Evolutionary conservation across 306 rosid genomes (phyloP).

Genomic region (Geum urbanum): DNA sequence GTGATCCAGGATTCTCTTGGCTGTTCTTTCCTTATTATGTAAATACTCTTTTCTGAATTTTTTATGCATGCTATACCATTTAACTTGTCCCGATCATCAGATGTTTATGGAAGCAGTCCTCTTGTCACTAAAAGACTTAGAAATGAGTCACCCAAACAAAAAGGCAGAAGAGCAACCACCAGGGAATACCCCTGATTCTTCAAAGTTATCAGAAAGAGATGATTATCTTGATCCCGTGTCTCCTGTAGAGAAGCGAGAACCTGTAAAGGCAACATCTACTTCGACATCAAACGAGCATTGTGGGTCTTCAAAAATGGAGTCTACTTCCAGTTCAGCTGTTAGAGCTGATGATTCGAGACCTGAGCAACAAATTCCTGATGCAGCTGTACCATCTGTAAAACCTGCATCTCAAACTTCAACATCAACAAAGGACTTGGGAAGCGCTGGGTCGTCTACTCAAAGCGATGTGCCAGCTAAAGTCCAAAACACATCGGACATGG

Average conservation of each 20-base stretch:
- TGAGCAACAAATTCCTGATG: slow-evolving; percentile 25
- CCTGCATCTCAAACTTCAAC: slow-evolving; percentile 25
- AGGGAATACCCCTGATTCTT: slow-evolving; percentile 23
- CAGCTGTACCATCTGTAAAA: slow-evolving; percentile 25
- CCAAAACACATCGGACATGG: slow-evolving; percentile 54
- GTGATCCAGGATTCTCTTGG: background rate
- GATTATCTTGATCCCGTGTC: slow-evolving; percentile 24
- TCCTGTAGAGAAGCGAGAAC: slow-evolving; percentile 26
- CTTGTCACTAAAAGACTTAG: slow-evolving; percentile 58
- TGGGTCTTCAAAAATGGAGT: slow-evolving; percentile 33
- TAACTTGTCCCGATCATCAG: slow-evolving; percentile 35
- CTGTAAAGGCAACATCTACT: slow-evolving; percentile 31
- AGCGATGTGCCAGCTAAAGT: slow-evolving; percentile 37
- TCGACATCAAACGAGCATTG: slow-evolving; percentile 30
- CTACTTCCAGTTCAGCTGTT: slow-evolving; percentile 32
- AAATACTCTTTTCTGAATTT: background rate
- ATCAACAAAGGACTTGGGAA: slow-evolving; percentile 35
- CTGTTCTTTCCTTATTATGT: background rate
- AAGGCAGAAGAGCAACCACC: slow-evolving; percentile 32
- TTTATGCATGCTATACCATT: slow-evolving; percentile 8
- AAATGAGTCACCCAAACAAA: slow-evolving; percentile 37
- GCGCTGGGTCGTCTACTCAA: slow-evolving; percentile 37
- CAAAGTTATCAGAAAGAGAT: slow-evolving; percentile 28
- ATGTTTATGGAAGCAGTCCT: slow-evolving; percentile 79
- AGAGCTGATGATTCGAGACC: slow-evolving; percentile 34